Evolutionary conservation across 768 basidiomycete genomes (phyloP), one percentile per base, ranked within the genome.

Genomic region (Exidia glandulosa): DNA sequence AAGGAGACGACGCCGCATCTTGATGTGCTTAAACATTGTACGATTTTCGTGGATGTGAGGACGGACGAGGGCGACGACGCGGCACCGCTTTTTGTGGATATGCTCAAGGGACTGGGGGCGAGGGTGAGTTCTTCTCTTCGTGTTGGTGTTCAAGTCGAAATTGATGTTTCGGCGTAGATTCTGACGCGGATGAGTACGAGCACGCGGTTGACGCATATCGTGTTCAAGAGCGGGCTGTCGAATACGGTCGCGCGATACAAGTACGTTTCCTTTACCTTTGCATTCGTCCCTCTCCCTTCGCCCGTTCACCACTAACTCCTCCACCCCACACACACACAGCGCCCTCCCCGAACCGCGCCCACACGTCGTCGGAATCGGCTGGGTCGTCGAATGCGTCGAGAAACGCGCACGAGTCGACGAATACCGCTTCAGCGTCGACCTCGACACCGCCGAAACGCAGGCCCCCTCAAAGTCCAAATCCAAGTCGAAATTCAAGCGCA

Each of bases 301-400:
- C 29, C 5, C 57, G 55, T n/a, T 2, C 16, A 34, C 29, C 25
- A n/a, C 27, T 34, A 54, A 32, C 50, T 56, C 47, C 52, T 34
- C 10, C 41, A 45, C 19, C 19, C 41, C 12, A 16, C 34, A 7
- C 31, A 32, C 36, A 14, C 48, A 10, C 33, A 88, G 87, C 57
- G 67, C 83, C 55, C 73, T 89, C 27, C 75, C 81, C 50, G 85
- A 90, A 41, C 88, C 70, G 66, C 79, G 85, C 66, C 92, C 92
- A 0, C 64, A 74, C 29, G 84, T 91, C 16, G 87, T 95, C 16
- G 88, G 90, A 7, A 89, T 93, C 64, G 86, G 83, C 19, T 94
- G 92, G 92, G 87, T 94, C 3, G 88, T 93, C 2, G 85, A 90
- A 66, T 94, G 90, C 64, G 86, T 80, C 2, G 90, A 93, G 65